Conservation (phyloP, 305 asterid species). For the Withania somnifera region DNA sequence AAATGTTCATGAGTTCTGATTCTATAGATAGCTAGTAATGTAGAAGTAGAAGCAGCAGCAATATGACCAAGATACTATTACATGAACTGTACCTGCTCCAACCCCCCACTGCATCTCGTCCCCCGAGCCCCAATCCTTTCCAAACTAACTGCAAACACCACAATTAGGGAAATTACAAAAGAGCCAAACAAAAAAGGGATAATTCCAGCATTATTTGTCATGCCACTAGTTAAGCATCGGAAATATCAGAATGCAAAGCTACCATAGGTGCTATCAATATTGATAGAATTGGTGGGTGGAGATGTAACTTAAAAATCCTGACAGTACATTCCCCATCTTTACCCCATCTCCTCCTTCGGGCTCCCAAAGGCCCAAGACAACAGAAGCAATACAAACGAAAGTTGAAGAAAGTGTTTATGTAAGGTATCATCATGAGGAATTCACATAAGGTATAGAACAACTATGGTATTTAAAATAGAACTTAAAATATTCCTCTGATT, state of each 20-base stretch:
- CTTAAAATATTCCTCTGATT: not conserved
- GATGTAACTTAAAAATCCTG: not conserved
- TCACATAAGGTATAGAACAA: not conserved
- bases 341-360: not conserved
- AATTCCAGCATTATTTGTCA: not conserved
- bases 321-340: not conserved
- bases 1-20: not conserved
- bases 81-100: slow-evolving; percentile 15
- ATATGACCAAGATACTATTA: not conserved
- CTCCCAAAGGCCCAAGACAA: not conserved
- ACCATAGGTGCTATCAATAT: not conserved
- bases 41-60: not conserved
- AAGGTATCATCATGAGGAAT: not conserved
- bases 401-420: not conserved
- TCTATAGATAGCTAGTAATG: not conserved
- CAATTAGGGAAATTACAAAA: not conserved
- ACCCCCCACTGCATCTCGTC: slow-evolving; percentile 18
- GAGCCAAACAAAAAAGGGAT: not conserved
- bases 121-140: slow-evolving; percentile 26
- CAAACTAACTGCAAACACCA: slow-evolving; percentile 16
- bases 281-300: not conserved
- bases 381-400: not conserved
- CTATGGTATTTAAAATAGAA: not conserved
- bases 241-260: not conserved
- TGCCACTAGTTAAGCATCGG: not conserved